Base-by-base conservation (phyloP, 139 green algal genomes). In the Zygnema cylindricum region DNA sequence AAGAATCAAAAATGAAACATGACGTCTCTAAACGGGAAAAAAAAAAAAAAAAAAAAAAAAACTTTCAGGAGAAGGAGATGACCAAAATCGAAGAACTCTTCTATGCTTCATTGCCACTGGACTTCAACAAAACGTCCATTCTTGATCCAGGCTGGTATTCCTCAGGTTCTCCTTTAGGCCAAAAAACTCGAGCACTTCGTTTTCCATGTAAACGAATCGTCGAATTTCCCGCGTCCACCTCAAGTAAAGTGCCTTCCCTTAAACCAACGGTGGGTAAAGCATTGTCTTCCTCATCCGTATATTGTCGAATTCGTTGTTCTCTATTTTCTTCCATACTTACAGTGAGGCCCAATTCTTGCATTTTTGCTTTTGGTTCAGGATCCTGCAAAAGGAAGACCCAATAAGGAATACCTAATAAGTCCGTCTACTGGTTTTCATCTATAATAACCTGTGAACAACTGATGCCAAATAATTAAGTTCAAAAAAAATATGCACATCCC, bases 291-390 rank as follows among this genome's bases (percentile, higher is more conserved):
- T 87, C 43, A 41, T 87, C 81, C n/a, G 81, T 87, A 21, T 87
- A 87, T 16, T 87, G 81, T 69, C 55, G 3, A 41, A 87, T 87
- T 2, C 81, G 38, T 69, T 87, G 81, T 69, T 87, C 81, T 69
- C 81, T 7, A 16, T 87, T 87, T 16, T 87, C 81, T 16, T 87
- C 81, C 81, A 87, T 87, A 69, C 35, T 69, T 3, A 87, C 81
- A 43, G 41, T 87, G 55, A 87, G 82, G 7, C 81, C 81, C n/a
- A 84, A 38, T 25, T 87, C 81, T 2, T 83, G n/a, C 81, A 87
- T 39, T 69, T 87, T 87, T 2, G 81, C 81, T 84, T 87, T 87
- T 38, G 81, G 81, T 41, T 87, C 81, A 84, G 81, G 81, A 40
- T 87, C 81, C 36, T 79, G 71, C 49, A 16, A 63, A n/a, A n/a